phyloP scores from a whole-genome alignment of 257 asterid species.

The Jasminum sambac region DNA sequence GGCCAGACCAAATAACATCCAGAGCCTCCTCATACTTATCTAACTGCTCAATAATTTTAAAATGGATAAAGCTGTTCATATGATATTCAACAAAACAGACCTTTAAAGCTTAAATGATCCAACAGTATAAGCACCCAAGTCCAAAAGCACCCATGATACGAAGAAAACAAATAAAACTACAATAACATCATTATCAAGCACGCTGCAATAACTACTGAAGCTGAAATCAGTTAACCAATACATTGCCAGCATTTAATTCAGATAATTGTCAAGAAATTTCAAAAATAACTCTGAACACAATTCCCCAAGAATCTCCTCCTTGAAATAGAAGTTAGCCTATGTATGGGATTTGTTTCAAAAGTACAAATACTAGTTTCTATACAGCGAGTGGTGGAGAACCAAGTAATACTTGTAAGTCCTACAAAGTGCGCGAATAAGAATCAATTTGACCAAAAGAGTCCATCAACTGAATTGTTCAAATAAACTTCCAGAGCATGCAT shows the following conservation, averaged over 20 bases:
- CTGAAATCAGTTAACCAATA: not conserved
- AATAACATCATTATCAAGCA: not conserved
- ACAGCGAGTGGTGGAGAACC: no score
- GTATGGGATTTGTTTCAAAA: no score
- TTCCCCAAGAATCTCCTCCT: not conserved
- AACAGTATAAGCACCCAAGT: slow-evolving; percentile 11
- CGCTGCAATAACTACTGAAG: not conserved
- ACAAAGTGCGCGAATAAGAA: no score
- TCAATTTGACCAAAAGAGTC: no score
- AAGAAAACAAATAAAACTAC: slow-evolving; percentile 5
- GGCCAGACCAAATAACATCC: slow-evolving; percentile 72
- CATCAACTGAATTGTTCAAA: no score
- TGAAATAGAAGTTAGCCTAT: not conserved
- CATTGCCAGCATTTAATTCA: not conserved
- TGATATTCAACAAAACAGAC: not conserved
- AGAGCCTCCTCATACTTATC: slow-evolving; percentile 78
- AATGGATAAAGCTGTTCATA: slow-evolving; percentile 3
- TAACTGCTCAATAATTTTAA: slow-evolving; percentile 55
- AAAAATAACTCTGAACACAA: slow-evolving; percentile 17
- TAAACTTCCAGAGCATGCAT: not conserved
- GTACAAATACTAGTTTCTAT: no score
- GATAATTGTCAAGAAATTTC: not conserved
- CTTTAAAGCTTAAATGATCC: not conserved
- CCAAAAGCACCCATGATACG: slow-evolving; percentile 19
- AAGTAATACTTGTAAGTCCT: no score